Conservation (phyloP, 192 early-diverging fungal genomes). For the Coemansia sp. region DNA sequence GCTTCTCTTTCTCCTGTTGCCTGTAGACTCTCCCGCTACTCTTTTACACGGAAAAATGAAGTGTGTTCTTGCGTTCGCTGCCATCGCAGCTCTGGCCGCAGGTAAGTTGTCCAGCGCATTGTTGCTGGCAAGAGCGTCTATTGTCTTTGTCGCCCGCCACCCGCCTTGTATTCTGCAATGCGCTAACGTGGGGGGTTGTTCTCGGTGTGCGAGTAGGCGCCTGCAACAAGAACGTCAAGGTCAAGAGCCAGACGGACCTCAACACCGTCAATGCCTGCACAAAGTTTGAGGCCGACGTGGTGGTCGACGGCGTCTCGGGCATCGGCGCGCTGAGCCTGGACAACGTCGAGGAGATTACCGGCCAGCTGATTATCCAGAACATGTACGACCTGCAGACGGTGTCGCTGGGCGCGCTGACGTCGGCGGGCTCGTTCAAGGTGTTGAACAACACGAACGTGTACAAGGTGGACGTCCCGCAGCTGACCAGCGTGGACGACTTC, state of each 20-base stretch:
- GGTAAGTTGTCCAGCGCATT: slow-evolving; percentile 20
- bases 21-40: neutral
- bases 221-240: slow-evolving; percentile 38
- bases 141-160: neutral
- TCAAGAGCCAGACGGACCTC: slow-evolving; percentile 41
- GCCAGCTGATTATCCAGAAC: slow-evolving; percentile 53
- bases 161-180: too few species aligned
- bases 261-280: slow-evolving; percentile 39
- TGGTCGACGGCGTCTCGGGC: slow-evolving; percentile 31
- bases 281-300: slow-evolving; percentile 36
- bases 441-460: slow-evolving; percentile 57
- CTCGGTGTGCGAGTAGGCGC: slow-evolving; percentile 25
- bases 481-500: slow-evolving; percentile 45
- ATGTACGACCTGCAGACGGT: slow-evolving; percentile 51
- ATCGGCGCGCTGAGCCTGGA: slow-evolving; percentile 31
- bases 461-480: slow-evolving; percentile 37
- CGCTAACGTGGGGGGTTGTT: neutral
- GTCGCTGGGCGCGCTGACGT: slow-evolving; percentile 38
- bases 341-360: slow-evolving; percentile 39
- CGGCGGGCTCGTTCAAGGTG: slow-evolving; percentile 41
- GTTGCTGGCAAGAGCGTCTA: neutral
- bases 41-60: slow-evolving; percentile 23
- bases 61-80: slow-evolving; percentile 35
- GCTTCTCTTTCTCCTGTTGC: neutral
- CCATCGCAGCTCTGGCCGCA: slow-evolving; percentile 32